These are phyloP conservation scores for Trichoderma reesei DNA, from an alignment of 495 filamentous ascomycete genomes.

Conservation along the genomic window DNA sequence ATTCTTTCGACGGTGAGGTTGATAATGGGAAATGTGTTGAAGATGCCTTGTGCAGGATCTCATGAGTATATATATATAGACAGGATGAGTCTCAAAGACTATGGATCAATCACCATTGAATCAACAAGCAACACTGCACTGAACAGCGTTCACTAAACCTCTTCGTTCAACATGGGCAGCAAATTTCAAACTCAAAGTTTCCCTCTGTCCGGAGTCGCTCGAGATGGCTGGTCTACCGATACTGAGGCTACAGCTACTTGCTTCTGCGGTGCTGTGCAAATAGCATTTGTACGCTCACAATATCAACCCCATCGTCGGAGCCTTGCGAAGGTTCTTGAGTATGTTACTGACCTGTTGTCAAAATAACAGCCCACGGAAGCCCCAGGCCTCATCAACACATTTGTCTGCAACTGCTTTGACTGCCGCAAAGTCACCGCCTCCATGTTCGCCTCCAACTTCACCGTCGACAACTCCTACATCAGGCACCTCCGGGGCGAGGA, in stretches of 20 bases:
- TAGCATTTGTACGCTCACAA: constrained; percentile 34
- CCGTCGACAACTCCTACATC: constrained; percentile 30
- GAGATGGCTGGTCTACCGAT: constrained; percentile 31
- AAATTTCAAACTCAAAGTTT: constrained; percentile 10
- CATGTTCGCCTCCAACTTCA: constrained; percentile 50
- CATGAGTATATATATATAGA: neutral
- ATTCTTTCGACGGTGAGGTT: neutral
- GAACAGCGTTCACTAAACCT: neutral
- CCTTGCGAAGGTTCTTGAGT: too few species aligned
- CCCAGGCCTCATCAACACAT: constrained; percentile 37
- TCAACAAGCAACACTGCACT: neutral
- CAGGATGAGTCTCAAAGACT: neutral
- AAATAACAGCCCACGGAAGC: constrained; percentile 27
- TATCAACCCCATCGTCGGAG: neutral
- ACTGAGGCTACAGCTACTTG: constrained; percentile 43
- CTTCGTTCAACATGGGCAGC: neutral
- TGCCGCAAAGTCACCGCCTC: constrained; percentile 51
- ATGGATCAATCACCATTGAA: neutral
- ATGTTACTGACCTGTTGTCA: too few species aligned
- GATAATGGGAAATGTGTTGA: neutral
- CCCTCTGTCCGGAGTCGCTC: constrained; percentile 19
- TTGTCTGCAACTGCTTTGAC: constrained; percentile 49
- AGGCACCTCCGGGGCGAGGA: constrained; percentile 37
- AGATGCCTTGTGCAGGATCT: neutral
- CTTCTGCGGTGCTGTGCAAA: constrained; percentile 45